Conservation (phyloP, 2,329 filamentous ascomycete genomes). For the Ceratocystiopsis brevicomis region DNA sequence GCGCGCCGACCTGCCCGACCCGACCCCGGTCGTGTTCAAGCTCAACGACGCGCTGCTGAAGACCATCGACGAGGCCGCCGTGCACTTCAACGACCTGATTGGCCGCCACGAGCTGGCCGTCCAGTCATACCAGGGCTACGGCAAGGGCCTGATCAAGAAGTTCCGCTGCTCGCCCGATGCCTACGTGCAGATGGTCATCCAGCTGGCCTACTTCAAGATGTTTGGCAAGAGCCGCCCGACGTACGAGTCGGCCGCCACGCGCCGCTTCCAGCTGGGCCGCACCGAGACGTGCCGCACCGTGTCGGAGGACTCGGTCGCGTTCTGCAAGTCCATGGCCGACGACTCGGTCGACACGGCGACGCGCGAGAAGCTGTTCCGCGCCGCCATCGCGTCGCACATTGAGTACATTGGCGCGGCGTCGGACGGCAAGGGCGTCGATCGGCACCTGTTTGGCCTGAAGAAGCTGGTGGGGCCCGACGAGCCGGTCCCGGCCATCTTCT, state of each 20-base stretch:
- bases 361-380: conserved; percentile 58
- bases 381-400: conserved; percentile 62
- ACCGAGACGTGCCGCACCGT: conserved; percentile 92
- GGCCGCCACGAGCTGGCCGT: conserved; percentile 78
- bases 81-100: conserved; percentile 68
- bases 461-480: conserved; percentile 68
- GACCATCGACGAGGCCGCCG: conserved; percentile 60
- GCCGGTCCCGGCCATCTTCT: conserved; percentile 63
- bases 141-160: conserved; percentile 97
- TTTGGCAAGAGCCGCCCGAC: conserved; percentile 95
- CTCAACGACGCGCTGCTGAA: conserved; percentile 53
- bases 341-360: conserved; percentile 26
- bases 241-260: conserved; percentile 88
- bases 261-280: conserved; percentile 87
- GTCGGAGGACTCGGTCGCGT: conserved; percentile 77
- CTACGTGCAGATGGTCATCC: conserved; percentile 96
- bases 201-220: conserved; percentile 97
- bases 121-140: conserved; percentile 91
- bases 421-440: conserved; percentile 84
- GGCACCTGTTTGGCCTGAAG: conserved; percentile 94
- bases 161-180: conserved; percentile 97
- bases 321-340: conserved; percentile 75
- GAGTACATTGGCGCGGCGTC: conserved; percentile 82
- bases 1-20: conserved; percentile 71
- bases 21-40: conserved; percentile 57